phyloP scores from a whole-genome alignment of 257 asterid species.

The Nicotiana undulata region DNA sequence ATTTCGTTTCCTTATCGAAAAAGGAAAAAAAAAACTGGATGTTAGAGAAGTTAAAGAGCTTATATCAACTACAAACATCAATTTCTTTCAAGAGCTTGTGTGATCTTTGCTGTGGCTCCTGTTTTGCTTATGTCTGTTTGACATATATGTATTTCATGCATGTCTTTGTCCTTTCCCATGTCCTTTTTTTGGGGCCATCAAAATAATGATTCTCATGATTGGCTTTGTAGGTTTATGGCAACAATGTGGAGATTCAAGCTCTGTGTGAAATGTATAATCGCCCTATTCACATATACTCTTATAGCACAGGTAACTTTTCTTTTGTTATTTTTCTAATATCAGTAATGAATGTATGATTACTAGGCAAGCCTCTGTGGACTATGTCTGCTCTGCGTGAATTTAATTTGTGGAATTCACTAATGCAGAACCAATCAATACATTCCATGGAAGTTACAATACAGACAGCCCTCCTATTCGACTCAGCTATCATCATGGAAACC shows the following conservation, averaged over 20 bases:
- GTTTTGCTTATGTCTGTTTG: not conserved
- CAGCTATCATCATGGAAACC: constrained; percentile 95
- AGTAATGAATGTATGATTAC: constrained; percentile 1
- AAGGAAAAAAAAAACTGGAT: not conserved
- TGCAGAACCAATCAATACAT: constrained; percentile 85
- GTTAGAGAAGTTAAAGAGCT: not conserved
- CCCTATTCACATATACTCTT: constrained; percentile 92
- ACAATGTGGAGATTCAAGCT: constrained; percentile 94
- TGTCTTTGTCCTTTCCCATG: not conserved
- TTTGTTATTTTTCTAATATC: constrained; percentile 8
- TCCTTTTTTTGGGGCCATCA: not conserved
- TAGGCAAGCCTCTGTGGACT: not conserved
- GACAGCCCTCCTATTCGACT: constrained; percentile 86
- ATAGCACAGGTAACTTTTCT: constrained; percentile 65
- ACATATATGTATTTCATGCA: not conserved
- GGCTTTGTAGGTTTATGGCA: constrained; percentile 72
- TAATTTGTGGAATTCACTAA: constrained; percentile 8
- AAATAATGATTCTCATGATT: not conserved
- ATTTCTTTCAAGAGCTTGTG: not conserved
- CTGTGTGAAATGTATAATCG: constrained; percentile 95
- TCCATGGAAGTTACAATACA: constrained; percentile 88
- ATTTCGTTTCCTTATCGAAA: not conserved
- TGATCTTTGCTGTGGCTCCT: not conserved
- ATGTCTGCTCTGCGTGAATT: not conserved
- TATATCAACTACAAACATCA: not conserved